phyloP scores from a whole-genome alignment of 1,284 basidiomycete species.

The Moesziomyces sp. region DNA sequence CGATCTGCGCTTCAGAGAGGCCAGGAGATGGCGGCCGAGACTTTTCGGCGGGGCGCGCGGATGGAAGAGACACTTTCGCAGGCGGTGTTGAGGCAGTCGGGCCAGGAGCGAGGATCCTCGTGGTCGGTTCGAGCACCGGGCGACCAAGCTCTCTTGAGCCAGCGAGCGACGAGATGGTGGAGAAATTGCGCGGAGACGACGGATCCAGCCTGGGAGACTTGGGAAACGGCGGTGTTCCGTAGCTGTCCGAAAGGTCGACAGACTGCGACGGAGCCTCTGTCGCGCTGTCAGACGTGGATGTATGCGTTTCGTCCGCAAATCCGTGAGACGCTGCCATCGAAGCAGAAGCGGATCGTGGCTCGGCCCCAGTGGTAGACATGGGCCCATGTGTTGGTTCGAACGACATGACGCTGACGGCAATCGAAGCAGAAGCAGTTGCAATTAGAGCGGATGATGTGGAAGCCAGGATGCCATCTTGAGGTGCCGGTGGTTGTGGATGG shows the following conservation, averaged over 20 bases:
- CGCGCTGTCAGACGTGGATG: slow-evolving; percentile 3
- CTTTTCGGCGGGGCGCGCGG: background rate
- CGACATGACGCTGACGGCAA: background rate
- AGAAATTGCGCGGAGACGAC: slow-evolving; percentile 39
- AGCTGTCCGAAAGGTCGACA: slow-evolving; percentile 6
- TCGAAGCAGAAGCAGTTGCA: background rate
- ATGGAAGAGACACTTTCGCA: background rate
- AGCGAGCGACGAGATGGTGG: slow-evolving; percentile 41
- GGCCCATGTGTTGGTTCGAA: background rate
- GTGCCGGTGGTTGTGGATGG: background rate
- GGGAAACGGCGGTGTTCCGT: slow-evolving; percentile 32
- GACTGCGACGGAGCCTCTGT: slow-evolving; percentile 1
- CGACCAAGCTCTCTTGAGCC: slow-evolving; percentile 36
- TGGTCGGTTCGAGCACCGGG: slow-evolving; percentile 27
- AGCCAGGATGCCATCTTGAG: background rate
- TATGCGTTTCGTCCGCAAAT: slow-evolving; percentile 1
- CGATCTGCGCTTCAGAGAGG: background rate
- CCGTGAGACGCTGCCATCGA: background rate
- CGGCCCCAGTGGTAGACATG: background rate
- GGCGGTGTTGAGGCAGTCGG: background rate
- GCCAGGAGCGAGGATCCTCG: slow-evolving; percentile 14
- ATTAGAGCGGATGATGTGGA: background rate
- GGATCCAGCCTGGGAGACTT: slow-evolving; percentile 40
- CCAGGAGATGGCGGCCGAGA: background rate
- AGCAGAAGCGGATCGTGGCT: background rate